Percentiles rank a stretch among this genome's conserved stretches.
Conservation (phyloP, 345 rosid species). For the Syzygium jambos region DNA sequence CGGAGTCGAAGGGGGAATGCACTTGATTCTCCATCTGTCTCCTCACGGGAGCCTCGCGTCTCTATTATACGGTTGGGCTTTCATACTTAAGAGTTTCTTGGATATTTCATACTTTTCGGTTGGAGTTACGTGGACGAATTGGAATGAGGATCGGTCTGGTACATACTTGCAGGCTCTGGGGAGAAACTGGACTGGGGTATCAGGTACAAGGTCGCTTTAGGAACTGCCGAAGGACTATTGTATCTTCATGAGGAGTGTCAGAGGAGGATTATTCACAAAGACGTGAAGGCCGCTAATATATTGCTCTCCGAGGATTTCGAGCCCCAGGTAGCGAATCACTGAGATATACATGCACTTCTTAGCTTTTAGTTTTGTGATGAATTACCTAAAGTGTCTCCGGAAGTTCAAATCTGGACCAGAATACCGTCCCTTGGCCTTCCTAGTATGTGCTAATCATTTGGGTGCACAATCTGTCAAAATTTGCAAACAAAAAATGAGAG, state of each 20-base stretch:
- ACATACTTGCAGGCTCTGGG: slow-evolving; percentile 27
- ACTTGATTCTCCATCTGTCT: slow-evolving; percentile 81
- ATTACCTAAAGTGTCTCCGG: not conserved
- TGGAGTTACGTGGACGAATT: not conserved
- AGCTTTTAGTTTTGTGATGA: not conserved
- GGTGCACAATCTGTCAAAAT: not conserved
- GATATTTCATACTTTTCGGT: not conserved
- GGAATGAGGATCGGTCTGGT: not conserved
- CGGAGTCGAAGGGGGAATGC: slow-evolving; percentile 96
- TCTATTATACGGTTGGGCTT: slow-evolving; percentile 58
- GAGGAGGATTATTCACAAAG: slow-evolving; percentile 90
- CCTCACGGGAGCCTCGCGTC: slow-evolving; percentile 83
- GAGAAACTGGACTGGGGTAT: slow-evolving; percentile 55
- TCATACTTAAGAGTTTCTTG: not conserved
- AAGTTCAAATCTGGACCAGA: not conserved
- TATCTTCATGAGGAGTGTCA: slow-evolving; percentile 93
- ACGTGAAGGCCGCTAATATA: slow-evolving; percentile 86
- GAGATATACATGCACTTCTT: not conserved
- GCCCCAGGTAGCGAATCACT: slow-evolving; percentile 43
- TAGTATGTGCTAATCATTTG: not conserved
- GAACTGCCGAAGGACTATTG: slow-evolving; percentile 72
- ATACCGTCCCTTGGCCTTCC: not conserved
- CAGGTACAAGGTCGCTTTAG: slow-evolving; percentile 66
- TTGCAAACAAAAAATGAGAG: not conserved
- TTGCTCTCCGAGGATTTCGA: slow-evolving; percentile 79